Evolutionary conservation across 1,284 basidiomycete species (phyloP), one percentile per base, ranked within the genome.

Genomic region (Puccinia coronata): DNA sequence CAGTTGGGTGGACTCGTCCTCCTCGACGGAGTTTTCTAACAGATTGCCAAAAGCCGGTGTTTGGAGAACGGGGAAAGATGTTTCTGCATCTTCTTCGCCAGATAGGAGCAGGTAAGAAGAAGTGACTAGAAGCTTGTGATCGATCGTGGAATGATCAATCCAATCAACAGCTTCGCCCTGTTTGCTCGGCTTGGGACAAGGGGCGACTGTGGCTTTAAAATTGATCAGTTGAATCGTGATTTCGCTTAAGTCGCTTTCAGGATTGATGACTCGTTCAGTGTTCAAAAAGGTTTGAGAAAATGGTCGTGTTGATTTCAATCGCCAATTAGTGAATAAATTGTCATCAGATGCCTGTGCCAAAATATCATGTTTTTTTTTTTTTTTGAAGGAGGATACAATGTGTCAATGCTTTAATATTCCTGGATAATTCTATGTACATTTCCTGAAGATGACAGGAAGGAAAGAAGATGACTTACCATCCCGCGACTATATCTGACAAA

Each of bases 401-500:
- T 1, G 28, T 63, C 59, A 63, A 63, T 23, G 16, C 34, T 23
- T 63, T n/a, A 8, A 14, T 63, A 36, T 39, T 36, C 31, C 59
- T 36, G 34, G 59, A 39, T 3, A 74, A 61, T 11, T 41, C 12
- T 59, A 41, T 39, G 18, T 51, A 2, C n/a, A 8, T 31, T 11
- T 31, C 6, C 4, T 18, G 51, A n/a, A n/a, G 6, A 16, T 12
- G n/a, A 51, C 3, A 51, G 6, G 25, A 34, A 49, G 23, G 5
- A 25, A 3, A 61, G 25, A 28, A 43, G 4, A 36, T 3, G 41
- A 63, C 78, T 49, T 20, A 80, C 78, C 51, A 80, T 72, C 34
- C 47, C 65, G 18, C 55, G 55, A 49, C 53, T 69, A 51, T 80
- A 80, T n/a, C 67, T 71, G 39, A 59, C 51, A 61, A 80, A 80